Evolutionary conservation across 2,329 filamentous ascomycete species (phyloP).

Genomic region (Dendryphion nanum): DNA sequence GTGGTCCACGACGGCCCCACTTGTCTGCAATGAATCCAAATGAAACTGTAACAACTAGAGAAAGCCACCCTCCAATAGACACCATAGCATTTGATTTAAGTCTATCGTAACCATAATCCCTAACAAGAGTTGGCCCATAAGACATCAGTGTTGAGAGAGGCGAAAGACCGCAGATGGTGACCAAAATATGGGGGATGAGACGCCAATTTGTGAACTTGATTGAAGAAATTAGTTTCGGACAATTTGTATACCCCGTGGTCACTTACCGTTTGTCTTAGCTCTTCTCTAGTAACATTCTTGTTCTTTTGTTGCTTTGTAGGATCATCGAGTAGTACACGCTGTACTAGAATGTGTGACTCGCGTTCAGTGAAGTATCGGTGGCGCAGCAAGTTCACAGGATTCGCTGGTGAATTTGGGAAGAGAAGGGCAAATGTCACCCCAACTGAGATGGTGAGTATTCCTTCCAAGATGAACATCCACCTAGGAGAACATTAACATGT

Average conservation of each 20-base stretch:
- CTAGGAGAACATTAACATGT: too few relatives aligned
- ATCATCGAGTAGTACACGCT: neutral
- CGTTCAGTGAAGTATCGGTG: neutral
- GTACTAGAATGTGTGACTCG: neutral
- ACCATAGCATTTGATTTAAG: constrained; percentile 32
- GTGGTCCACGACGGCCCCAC: neutral
- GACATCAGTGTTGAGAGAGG: constrained; percentile 30
- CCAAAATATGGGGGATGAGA: constrained; percentile 31
- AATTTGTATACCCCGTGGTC: neutral
- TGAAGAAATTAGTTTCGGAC: neutral
- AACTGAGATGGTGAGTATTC: neutral
- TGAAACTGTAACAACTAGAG: constrained; percentile 9
- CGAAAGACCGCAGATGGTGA: constrained; percentile 31
- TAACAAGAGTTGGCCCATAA: constrained; percentile 32
- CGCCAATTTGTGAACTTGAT: constrained; percentile 22
- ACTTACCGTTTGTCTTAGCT: neutral
- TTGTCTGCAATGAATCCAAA: constrained; percentile 1
- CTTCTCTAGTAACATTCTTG: neutral
- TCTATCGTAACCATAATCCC: constrained; percentile 20
- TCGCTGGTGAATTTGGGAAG: neutral
- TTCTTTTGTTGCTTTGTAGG: neutral
- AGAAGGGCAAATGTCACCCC: neutral
- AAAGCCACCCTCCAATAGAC: constrained; percentile 33
- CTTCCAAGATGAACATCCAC: constrained; percentile 10
- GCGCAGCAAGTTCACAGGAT: neutral